Evolutionary conservation across 148 eudicot species (phyloP).

Genomic region (Bassia scoparia): DNA sequence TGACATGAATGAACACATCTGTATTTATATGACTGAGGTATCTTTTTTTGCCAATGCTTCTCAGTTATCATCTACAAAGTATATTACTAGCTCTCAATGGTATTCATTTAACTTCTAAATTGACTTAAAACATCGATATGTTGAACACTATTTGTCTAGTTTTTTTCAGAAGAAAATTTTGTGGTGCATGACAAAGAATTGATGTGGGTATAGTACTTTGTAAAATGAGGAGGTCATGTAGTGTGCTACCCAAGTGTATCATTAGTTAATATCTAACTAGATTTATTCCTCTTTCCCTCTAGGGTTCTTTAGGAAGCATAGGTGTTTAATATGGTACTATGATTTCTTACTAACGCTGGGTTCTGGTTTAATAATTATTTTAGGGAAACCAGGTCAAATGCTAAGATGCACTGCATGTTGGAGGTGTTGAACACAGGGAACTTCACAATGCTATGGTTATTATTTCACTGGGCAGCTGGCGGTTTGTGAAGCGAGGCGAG

Average conservation of each 20-base stretch:
- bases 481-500: constrained; percentile 79
- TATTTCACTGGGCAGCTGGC: constrained; percentile 88
- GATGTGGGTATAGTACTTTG: too few species aligned
- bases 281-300: background rate
- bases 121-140: too few species aligned
- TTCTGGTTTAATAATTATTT: constrained; percentile 6
- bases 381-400: constrained; percentile 64
- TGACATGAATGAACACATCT: constrained; percentile 99
- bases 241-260: background rate
- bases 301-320: background rate
- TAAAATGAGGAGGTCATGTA: too few species aligned
- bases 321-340: background rate
- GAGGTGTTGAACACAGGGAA: constrained; percentile 88
- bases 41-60: constrained; percentile 9
- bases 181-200: too few species aligned
- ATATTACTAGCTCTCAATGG: background rate
- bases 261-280: too few species aligned
- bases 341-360: background rate
- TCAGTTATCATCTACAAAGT: background rate
- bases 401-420: constrained; percentile 97
- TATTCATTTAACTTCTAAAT: background rate
- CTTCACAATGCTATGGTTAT: constrained; percentile 93
- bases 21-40: constrained; percentile 99
- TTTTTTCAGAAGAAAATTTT: too few species aligned
- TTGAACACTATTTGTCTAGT: too few species aligned